Evolutionary conservation across 1,284 basidiomycete species (phyloP).

Genomic region (Heterobasidion annosum): DNA sequence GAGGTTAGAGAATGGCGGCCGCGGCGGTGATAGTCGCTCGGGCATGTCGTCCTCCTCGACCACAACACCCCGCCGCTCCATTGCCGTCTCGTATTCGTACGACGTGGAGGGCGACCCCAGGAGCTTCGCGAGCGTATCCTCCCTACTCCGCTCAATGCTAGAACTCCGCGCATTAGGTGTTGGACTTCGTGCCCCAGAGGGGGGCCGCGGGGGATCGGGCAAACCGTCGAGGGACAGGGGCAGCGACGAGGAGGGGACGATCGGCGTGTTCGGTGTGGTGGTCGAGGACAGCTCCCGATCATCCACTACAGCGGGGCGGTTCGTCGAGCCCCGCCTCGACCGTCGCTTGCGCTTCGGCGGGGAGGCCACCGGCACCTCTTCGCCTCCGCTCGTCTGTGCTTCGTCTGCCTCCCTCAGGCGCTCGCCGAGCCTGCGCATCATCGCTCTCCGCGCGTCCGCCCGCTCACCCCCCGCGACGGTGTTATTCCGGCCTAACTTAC

Average conservation of each 20-base stretch:
- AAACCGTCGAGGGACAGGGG: constrained; percentile 23
- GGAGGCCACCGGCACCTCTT: constrained; percentile 38
- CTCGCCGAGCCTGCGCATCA: constrained; percentile 55
- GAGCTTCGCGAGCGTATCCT: constrained; percentile 23
- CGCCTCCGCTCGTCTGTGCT: constrained; percentile 52
- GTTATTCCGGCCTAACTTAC: constrained; percentile 58
- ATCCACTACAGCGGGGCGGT: constrained; percentile 42
- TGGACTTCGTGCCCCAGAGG: constrained; percentile 13
- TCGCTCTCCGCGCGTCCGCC: constrained; percentile 53
- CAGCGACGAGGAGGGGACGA: constrained; percentile 42
- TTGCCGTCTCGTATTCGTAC: constrained; percentile 23
- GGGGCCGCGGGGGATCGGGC: constrained; percentile 16
- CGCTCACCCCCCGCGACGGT: constrained; percentile 67
- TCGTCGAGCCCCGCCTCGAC: constrained; percentile 46
- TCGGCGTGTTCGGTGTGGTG: constrained; percentile 48
- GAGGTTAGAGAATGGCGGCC: constrained; percentile 22
- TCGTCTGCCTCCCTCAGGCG: constrained; percentile 56
- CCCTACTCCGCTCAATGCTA: constrained; percentile 18
- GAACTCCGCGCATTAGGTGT: constrained; percentile 10
- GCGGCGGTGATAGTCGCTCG: constrained; percentile 20
- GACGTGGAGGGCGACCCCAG: constrained; percentile 14
- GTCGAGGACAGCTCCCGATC: constrained; percentile 57
- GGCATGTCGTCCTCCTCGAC: constrained; percentile 57
- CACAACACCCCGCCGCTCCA: constrained; percentile 55
- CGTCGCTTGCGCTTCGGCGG: constrained; percentile 40